Conservation (phyloP, 1,284 basidiomycete genomes). For the Apiotrichum laibachii region DNA sequence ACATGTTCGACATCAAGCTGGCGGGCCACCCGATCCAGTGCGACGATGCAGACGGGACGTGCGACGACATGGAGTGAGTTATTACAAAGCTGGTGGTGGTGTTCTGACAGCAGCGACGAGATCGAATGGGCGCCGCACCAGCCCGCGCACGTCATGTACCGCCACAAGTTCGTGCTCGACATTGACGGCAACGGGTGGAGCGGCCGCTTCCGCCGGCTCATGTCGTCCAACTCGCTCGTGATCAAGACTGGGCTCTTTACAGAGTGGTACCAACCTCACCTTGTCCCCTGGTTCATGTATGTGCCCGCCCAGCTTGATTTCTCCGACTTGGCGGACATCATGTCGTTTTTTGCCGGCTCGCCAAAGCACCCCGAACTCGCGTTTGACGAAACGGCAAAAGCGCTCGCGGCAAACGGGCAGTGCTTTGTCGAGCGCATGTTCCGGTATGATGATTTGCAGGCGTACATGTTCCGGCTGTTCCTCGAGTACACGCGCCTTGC, state of each 20-base stretch:
- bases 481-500: constrained; percentile 45
- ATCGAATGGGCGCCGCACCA: constrained; percentile 41
- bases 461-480: constrained; percentile 50
- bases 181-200: constrained; percentile 55
- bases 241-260: constrained; percentile 53
- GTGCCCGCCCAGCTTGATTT: constrained; percentile 49
- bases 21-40: constrained; percentile 46
- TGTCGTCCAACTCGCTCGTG: constrained; percentile 53
- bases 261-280: constrained; percentile 49
- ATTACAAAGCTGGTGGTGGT: background rate
- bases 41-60: constrained; percentile 44
- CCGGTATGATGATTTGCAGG: constrained; percentile 47
- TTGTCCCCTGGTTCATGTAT: constrained; percentile 52
- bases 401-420: constrained; percentile 48
- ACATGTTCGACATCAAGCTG: constrained; percentile 48
- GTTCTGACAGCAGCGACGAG: constrained; percentile 26
- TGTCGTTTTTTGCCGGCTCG: constrained; percentile 49
- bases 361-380: constrained; percentile 40
- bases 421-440: constrained; percentile 50
- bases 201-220: constrained; percentile 46
- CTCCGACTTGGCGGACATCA: constrained; percentile 46
- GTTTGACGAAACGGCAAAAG: constrained; percentile 50
- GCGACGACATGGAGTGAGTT: constrained; percentile 39
- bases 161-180: constrained; percentile 54
- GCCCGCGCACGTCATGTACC: constrained; percentile 30